Conservation (phyloP, 768 basidiomycete species). For the Leccinum broughii region DNA sequence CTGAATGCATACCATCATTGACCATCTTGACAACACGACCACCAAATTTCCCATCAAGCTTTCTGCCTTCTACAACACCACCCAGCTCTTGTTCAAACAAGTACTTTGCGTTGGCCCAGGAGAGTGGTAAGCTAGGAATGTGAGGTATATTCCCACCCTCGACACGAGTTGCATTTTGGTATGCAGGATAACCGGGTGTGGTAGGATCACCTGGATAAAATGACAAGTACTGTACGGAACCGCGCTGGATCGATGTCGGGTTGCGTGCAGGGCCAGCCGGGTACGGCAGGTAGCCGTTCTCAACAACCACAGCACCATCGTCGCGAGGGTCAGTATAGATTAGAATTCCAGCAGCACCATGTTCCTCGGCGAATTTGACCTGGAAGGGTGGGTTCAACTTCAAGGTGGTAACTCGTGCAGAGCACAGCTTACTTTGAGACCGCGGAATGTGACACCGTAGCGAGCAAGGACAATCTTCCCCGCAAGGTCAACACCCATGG, state of each 20-base stretch:
- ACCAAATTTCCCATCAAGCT: slow-evolving; percentile 52
- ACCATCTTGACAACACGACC: slow-evolving; percentile 46
- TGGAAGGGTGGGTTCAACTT: slow-evolving; percentile 30
- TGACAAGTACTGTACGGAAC: slow-evolving; percentile 73
- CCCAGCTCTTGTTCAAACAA: slow-evolving; percentile 58
- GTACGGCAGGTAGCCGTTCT: slow-evolving; percentile 70
- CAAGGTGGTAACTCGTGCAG: slow-evolving; percentile 5
- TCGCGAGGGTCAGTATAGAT: slow-evolving; percentile 88
- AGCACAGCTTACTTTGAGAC: slow-evolving; percentile 63
- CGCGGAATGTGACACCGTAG: slow-evolving; percentile 78
- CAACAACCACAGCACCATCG: slow-evolving; percentile 74
- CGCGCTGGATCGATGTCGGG: slow-evolving; percentile 79
- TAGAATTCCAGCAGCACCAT: slow-evolving; percentile 73
- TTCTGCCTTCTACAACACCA: slow-evolving; percentile 38
- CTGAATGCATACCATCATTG: slow-evolving; percentile 48
- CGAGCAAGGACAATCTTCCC: slow-evolving; percentile 79
- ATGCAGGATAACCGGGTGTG: slow-evolving; percentile 86
- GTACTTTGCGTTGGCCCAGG: slow-evolving; percentile 79
- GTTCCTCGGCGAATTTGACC: slow-evolving; percentile 83
- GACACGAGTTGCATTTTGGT: slow-evolving; percentile 71
- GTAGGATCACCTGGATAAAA: slow-evolving; percentile 75
- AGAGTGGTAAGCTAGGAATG: slow-evolving; percentile 86
- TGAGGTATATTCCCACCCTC: slow-evolving; percentile 61
- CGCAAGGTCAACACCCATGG: slow-evolving; percentile 65
- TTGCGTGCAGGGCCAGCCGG: slow-evolving; percentile 87